Evolutionary conservation across 345 rosid species (phyloP), one percentile per base, ranked within the genome.

Genomic region (Schrenkiella parvula): DNA sequence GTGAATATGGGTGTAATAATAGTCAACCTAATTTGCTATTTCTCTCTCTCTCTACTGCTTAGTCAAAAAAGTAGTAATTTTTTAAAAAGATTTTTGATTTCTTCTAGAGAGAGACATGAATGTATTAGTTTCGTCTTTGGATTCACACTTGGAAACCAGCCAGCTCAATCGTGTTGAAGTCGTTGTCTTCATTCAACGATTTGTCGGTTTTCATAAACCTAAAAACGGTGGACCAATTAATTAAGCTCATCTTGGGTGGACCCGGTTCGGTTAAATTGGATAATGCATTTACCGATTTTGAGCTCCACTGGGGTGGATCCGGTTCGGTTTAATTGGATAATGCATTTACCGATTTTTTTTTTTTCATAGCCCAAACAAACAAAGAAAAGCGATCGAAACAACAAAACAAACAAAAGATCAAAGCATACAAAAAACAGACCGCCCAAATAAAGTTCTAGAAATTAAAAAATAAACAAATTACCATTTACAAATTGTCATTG

Each of bases 101-200:
- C 42, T 29, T 54, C 26, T 10, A 22, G 25, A 32, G 58, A 62
- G 19, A 19, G 64, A 29, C 3, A 3, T 31, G 6, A n/a, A 15
- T 32, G 21, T 15, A 9, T 11, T 19, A 48, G 15, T 62, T 15
- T 59, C 31, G 37, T 62, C 52, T 66, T 19, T 48, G 44, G 8
- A 39, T 66, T 66, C 78, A 74, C 73, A 66, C 61, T 28, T 57
- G 25, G 39, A 73, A 43, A 64, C 64, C 63, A 42, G 65, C 54
- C 50, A 38, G 71, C 58, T 64, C 25, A n/a, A 46, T 28, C 59
- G 10, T 14, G 64, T 34, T 62, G 11, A 44, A 29, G 70, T 73
- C 23, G 50, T 22, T 73, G 78, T 73, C 77, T 44, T 64, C 15
- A 18, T 55, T 56, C 25, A 72, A 44, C 17, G 13, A 64, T 38